Percentiles rank a stretch among this genome's conserved stretches.
These are phyloP conservation scores for Fistulinella prunicolor DNA, from an alignment of 768 basidiomycete genomes.

Conservation along the genomic window DNA sequence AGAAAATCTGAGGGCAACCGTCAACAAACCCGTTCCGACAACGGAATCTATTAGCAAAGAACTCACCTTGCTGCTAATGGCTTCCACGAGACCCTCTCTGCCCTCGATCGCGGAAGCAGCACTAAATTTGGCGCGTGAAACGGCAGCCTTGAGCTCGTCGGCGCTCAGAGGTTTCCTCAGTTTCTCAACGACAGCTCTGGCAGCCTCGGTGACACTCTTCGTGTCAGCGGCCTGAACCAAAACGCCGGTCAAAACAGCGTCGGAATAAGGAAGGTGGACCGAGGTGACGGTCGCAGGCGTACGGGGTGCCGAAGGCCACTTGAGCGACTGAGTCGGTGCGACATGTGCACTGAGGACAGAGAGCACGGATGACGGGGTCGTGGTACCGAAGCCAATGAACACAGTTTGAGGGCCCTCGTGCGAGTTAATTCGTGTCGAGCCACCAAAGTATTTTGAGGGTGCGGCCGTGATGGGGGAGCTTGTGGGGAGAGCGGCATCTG, in stretches of 20 bases:
- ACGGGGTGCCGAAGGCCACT: slow-evolving; percentile 76
- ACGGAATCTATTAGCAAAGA: not conserved
- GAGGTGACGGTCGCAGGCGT: slow-evolving; percentile 61
- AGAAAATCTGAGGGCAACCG: slow-evolving; percentile 51
- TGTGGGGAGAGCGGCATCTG: slow-evolving; percentile 30
- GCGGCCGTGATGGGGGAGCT: slow-evolving; percentile 31
- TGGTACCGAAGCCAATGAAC: slow-evolving; percentile 85
- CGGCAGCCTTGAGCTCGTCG: slow-evolving; percentile 76
- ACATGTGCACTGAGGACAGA: slow-evolving; percentile 79
- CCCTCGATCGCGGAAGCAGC: slow-evolving; percentile 69
- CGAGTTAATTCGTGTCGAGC: slow-evolving; percentile 74
- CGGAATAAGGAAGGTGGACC: slow-evolving; percentile 86
- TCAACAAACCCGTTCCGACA: not conserved
- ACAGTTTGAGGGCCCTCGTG: slow-evolving; percentile 67
- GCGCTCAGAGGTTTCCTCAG: slow-evolving; percentile 56
- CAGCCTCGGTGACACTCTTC: slow-evolving; percentile 63
- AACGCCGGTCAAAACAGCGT: slow-evolving; percentile 85
- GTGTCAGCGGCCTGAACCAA: slow-evolving; percentile 68
- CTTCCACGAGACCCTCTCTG: slow-evolving; percentile 60
- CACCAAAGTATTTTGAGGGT: slow-evolving; percentile 67
- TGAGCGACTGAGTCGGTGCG: slow-evolving; percentile 75
- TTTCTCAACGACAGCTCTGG: slow-evolving; percentile 63
- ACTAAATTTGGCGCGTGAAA: slow-evolving; percentile 86
- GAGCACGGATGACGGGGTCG: slow-evolving; percentile 65
- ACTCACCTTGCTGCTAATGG: slow-evolving; percentile 64